Conservation (phyloP, 768 basidiomycete genomes). For the Plicaturopsis crispa region DNA sequence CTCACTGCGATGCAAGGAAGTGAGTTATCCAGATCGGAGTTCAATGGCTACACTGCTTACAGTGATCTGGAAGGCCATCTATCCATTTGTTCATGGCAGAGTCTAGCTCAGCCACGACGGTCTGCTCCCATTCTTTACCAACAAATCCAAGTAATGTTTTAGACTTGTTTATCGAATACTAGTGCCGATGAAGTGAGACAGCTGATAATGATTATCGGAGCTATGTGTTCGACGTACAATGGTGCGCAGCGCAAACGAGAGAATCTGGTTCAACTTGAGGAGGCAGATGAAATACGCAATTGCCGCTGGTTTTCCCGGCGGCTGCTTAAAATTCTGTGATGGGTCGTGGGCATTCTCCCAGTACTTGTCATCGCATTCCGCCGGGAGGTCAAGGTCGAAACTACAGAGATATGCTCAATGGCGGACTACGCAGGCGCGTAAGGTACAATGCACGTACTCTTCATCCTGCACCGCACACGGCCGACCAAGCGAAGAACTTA, state of each 20-base stretch:
- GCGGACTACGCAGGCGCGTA: neutral
- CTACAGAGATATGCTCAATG: slow-evolving; percentile 14
- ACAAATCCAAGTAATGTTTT: slow-evolving; percentile 24
- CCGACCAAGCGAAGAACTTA: slow-evolving; percentile 46
- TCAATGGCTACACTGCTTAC: slow-evolving; percentile 15
- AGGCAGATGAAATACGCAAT: slow-evolving; percentile 32
- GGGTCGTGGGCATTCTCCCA: slow-evolving; percentile 34
- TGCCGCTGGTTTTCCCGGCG: slow-evolving; percentile 30
- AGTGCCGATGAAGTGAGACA: neutral
- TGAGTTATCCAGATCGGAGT: slow-evolving; percentile 1
- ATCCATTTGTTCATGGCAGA: slow-evolving; percentile 46
- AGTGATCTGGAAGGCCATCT: slow-evolving; percentile 38
- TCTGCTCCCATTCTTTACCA: slow-evolving; percentile 30
- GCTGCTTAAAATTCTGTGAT: slow-evolving; percentile 38
- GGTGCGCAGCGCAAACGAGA: slow-evolving; percentile 36
- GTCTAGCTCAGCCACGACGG: slow-evolving; percentile 42
- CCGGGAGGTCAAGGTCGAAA: slow-evolving; percentile 43
- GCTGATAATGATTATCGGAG: slow-evolving; percentile 1
- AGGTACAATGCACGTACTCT: slow-evolving; percentile 40
- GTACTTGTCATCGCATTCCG: slow-evolving; percentile 42
- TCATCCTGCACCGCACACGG: slow-evolving; percentile 53
- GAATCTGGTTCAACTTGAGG: slow-evolving; percentile 36
- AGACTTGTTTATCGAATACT: slow-evolving; percentile 41
- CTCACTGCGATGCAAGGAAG: slow-evolving; percentile 17
- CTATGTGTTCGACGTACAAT: slow-evolving; percentile 28